Evolutionary conservation across 257 asterid genomes (phyloP).

Genomic region (Nemophila menziesii): DNA sequence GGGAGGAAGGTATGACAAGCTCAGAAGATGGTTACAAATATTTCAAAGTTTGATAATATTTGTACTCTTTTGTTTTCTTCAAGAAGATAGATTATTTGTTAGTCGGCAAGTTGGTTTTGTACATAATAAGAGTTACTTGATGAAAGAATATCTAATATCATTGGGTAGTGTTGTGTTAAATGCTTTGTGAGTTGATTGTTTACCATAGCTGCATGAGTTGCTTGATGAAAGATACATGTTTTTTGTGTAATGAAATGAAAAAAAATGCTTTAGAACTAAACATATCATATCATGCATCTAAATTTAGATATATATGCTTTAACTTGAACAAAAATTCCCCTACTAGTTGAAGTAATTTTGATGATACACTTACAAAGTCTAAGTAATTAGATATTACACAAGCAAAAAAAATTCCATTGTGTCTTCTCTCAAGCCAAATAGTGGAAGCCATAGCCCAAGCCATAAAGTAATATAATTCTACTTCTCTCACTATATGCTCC

Average conservation of each 20-base stretch:
- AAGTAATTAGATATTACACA: neutral
- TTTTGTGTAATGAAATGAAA: neutral
- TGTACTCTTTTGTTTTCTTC: no score
- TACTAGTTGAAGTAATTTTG: no score
- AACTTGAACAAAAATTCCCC: no score
- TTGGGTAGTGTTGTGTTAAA: neutral
- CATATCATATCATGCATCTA: no score
- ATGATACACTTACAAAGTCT: no score
- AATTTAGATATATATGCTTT: no score
- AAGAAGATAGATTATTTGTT: no score
- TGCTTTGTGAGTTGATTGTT: neutral
- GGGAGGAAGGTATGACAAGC: conserved; percentile 95
- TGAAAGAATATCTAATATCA: neutral
- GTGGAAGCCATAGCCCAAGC: neutral
- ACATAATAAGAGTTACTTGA: neutral
- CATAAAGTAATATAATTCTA: neutral
- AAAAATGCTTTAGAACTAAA: neutral
- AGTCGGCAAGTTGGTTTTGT: no score
- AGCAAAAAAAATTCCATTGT: neutral
- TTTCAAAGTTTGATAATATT: conserved; percentile 53
- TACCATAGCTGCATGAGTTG: neutral
- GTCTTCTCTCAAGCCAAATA: no score
- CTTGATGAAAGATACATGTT: neutral
- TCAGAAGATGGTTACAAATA: conserved; percentile 72
- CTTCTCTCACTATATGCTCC: neutral